Base-by-base conservation (phyloP, 768 basidiomycete genomes). In the Trametes villosa region DNA sequence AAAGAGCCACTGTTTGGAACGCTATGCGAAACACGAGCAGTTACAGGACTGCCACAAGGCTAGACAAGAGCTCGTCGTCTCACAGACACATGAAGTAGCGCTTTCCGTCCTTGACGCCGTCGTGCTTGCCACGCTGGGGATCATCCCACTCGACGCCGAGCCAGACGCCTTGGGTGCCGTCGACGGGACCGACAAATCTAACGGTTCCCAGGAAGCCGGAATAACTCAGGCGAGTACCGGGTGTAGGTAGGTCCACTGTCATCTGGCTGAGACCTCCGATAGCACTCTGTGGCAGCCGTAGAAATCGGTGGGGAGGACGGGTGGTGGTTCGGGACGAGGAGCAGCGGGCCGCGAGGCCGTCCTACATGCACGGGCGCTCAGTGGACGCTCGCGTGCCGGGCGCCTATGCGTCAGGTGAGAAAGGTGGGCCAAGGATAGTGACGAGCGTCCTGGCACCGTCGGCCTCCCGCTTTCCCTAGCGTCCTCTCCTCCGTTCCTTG, bases 91-190 rank as follows among this genome's bases (percentile, higher is more conserved):
- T 69, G 72, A 98, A 98, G 74, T 96, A 95, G 40, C 79, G 81
- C 63, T 79, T 83, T 47, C 86, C 89, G 64, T 92, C 86, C 70
- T 93, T 91, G 64, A 79, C 71, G 7, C 96, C 96, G 66, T 90
- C 85, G 71, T 98, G 95, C 72, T 91, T 96, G 27, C 96, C 96
- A 57, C 94, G 84, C 9, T 72, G 60, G 20, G 87, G 82, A 68
- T 94, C 88, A 70, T 98, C 96, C 92, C 96, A 98, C 76, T 98
- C 96, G 47, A 98, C 83, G n/a, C 96, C 96, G n/a, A 95, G 80
- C 96, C 96, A 98, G 13, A 74, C 66, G 4, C 91, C 92, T 3
- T 75, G 68, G 0, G 91, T 86, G 15, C 81, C 81, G 18, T 83
- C 76, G 20, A 96, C 86, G 1, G 72, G 63, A 2, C 94, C 94